Evolutionary conservation across 805 yeast species (phyloP).

Genomic region (Saccharomycopsis lassenensis): DNA sequence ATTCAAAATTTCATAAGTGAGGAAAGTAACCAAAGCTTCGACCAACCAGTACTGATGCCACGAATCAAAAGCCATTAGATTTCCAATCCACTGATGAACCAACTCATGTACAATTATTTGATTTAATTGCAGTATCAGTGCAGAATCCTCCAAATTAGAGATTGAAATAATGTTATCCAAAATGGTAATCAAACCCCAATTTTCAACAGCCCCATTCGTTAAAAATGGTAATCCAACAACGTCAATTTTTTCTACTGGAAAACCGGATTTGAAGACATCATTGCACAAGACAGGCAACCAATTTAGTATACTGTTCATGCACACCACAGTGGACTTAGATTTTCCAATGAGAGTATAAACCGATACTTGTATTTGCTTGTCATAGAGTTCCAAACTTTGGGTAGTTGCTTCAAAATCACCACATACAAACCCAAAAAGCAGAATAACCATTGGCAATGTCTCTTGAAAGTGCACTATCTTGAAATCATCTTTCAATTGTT

Average conservation of each 20-base stretch:
- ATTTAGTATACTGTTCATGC: too few species aligned
- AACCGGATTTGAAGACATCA: constrained; percentile 30
- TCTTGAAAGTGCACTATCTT: constrained; percentile 32
- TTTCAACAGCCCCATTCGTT: constrained; percentile 74
- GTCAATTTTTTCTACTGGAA: constrained; percentile 57
- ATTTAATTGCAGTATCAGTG: constrained; percentile 25
- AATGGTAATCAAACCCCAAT: constrained; percentile 59
- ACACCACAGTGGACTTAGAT: too few species aligned
- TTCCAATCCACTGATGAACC: constrained; percentile 76
- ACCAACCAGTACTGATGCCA: constrained; percentile 67
- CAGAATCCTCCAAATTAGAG: constrained; percentile 22
- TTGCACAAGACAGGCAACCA: too few species aligned
- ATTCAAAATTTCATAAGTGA: constrained; percentile 40
- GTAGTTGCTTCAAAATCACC: constrained; percentile 56
- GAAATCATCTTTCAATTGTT: constrained; percentile 24
- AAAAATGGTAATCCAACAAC: constrained; percentile 59
- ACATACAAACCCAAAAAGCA: constrained; percentile 55
- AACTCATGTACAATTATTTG: constrained; percentile 62
- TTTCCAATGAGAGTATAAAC: constrained; percentile 48
- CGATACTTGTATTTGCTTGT: constrained; percentile 33
- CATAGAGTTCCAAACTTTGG: constrained; percentile 23
- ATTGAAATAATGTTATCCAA: constrained; percentile 36
- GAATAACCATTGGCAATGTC: constrained; percentile 50
- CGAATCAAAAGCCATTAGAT: constrained; percentile 51
- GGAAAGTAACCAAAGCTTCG: constrained; percentile 70